Evolutionary conservation across 345 rosid genomes (phyloP), one percentile per base, ranked within the genome.

Genomic region (Hypericum perforatum): DNA sequence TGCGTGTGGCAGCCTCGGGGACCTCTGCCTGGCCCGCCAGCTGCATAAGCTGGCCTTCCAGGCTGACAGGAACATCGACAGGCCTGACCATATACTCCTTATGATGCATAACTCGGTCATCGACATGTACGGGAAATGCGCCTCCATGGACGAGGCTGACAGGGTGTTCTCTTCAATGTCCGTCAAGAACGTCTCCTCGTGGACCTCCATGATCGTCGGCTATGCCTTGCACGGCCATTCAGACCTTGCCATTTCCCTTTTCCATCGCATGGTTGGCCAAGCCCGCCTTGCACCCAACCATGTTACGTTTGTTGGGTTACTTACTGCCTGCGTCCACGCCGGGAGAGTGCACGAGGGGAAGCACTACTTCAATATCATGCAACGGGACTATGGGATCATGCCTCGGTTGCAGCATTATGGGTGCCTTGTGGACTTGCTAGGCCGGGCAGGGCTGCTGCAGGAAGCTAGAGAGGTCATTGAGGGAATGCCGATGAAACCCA

Each of bases 111-210:
- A 86, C 74, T 86, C 96, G 0, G 71, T 86, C 7, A 59, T 82
- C 1, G 89, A 86, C 56, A 72, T 81, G 87, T 82, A 82, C 36
- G 96, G 92, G 5, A 86, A 90, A 72, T 84, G 95, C 11, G 95
- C 96, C 43, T 65, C 78, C 37, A 84, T 90, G 95, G 97, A 86
- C 56, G 65, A 80, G 49, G 96, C 95, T 0, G 54, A 52, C 29
- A 67, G 40, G 37, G 82, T 84, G 41, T 91, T 91, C 43, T 70
- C 51, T 0, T 58, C 52, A 56, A 84, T 82, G 82, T 53, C 32
- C 0, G 67, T 54, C n/a, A 65, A 62, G 58, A 84, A 87, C 58
- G 95, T 87, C 2, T 78, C 88, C 2, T 84, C 96, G 6, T 87
- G 89, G 95, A 90, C 95, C 0, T 85, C 95, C 3, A 75, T 87